Conservation (phyloP, 345 rosid species). For the Hirschfeldia incana region DNA sequence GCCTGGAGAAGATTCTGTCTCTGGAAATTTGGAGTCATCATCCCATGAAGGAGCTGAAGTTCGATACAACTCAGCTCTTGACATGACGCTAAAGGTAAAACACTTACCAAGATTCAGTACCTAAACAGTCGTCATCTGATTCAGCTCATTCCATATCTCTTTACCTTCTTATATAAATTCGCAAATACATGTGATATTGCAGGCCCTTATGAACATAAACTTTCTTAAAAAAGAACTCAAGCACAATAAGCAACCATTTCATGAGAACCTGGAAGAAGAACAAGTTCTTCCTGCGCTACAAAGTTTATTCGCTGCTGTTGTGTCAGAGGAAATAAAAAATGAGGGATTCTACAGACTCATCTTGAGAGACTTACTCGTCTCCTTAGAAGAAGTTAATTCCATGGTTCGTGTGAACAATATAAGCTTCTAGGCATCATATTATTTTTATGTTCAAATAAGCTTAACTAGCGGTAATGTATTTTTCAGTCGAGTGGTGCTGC, state of each 20-base stretch:
- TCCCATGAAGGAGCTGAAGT: not conserved
- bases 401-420: conserved; percentile 18
- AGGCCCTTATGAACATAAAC: conserved; percentile 15
- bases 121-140: not conserved
- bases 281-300: conserved; percentile 10
- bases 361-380: conserved; percentile 10
- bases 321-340: not conserved
- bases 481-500: conserved; percentile 21
- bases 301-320: conserved; percentile 2
- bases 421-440: not conserved
- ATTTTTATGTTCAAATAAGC: not conserved
- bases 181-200: not conserved
- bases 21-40: not conserved
- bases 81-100: not conserved
- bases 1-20: not conserved
- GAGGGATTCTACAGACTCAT: conserved; percentile 19
- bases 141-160: not conserved
- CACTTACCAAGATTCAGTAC: not conserved
- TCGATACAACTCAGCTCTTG: not conserved
- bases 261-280: not conserved
- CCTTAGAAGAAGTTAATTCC: not conserved
- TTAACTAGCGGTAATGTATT: not conserved
- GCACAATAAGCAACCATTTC: not conserved
- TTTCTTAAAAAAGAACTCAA: conserved; percentile 6
- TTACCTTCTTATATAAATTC: not conserved